Conservation (phyloP, 2,329 filamentous ascomycete species). For the Chalara sp. region DNA sequence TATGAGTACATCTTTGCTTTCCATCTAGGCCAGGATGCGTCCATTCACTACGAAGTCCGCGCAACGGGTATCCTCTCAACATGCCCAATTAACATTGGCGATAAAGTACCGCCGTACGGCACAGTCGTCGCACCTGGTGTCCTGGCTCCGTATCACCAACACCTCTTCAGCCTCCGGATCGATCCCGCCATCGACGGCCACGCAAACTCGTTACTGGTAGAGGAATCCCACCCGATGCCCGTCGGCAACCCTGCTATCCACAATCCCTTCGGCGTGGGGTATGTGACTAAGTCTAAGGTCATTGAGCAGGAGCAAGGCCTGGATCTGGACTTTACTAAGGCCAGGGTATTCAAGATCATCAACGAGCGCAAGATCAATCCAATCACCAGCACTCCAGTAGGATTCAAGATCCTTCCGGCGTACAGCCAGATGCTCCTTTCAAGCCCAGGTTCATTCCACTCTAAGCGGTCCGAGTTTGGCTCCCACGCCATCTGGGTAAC, state of each 20-base stretch:
- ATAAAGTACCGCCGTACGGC: conserved; percentile 43
- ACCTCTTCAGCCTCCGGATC: conserved; percentile 48
- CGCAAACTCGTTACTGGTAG: conserved; percentile 44
- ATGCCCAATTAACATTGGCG: conserved; percentile 47
- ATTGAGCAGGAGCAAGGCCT: not conserved
- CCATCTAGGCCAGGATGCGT: conserved; percentile 56
- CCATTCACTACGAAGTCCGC: conserved; percentile 54
- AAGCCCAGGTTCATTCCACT: conserved; percentile 71
- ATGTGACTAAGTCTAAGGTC: conserved; percentile 28
- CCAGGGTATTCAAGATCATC: conserved; percentile 77
- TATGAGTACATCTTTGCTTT: conserved; percentile 64
- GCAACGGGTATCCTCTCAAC: conserved; percentile 57
- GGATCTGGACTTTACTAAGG: conserved; percentile 24
- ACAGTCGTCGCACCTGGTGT: conserved; percentile 56
- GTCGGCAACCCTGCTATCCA: conserved; percentile 26
- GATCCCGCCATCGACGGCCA: conserved; percentile 50
- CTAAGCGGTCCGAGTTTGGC: conserved; percentile 79
- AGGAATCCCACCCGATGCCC: conserved; percentile 44
- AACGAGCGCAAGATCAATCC: conserved; percentile 75
- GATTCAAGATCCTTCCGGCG: conserved; percentile 79
- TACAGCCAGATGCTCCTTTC: conserved; percentile 72
- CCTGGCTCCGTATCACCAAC: conserved; percentile 52
- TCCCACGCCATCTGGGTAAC: conserved; percentile 71
- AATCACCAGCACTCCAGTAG: conserved; percentile 72
- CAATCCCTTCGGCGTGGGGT: conserved; percentile 48